phyloP scores from a whole-genome alignment of 2,329 filamentous ascomycete genomes.

The Pseudocercospora pini-densiflorae region DNA sequence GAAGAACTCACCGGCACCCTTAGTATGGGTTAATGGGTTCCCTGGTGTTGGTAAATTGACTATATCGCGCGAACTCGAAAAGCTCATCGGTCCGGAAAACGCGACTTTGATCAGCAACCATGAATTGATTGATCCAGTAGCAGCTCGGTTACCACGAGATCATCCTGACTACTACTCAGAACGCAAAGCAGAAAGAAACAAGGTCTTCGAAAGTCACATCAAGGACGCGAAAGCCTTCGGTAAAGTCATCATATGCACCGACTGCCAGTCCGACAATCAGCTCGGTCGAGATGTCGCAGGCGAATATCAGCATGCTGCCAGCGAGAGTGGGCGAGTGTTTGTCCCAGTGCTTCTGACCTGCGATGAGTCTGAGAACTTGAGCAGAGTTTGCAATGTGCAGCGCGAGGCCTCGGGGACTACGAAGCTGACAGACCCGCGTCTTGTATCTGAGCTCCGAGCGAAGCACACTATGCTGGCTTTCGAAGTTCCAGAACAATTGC shows the following conservation, averaged over 20 bases:
- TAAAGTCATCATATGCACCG: constrained; percentile 1
- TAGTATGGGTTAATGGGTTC: constrained; percentile 16
- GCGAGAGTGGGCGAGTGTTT: neutral
- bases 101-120: constrained; percentile 10
- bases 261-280: constrained; percentile 4
- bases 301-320: constrained; percentile 6
- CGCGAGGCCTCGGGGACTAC: constrained; percentile 8
- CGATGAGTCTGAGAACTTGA: neutral
- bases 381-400: neutral
- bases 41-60: constrained; percentile 12
- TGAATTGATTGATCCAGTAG: constrained; percentile 10
- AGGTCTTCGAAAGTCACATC: neutral
- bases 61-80: neutral
- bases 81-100: neutral
- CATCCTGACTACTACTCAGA: constrained; percentile 1
- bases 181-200: constrained; percentile 1
- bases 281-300: neutral
- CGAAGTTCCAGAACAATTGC: neutral
- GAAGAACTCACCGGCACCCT: neutral
- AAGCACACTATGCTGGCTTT: constrained; percentile 9
- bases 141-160: neutral
- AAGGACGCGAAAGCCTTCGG: neutral
- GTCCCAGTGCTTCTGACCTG: constrained; percentile 5
- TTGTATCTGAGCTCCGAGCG: neutral
- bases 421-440: constrained; percentile 5